Conservation (phyloP, 345 rosid genomes). For the Aethionema arabicum region DNA sequence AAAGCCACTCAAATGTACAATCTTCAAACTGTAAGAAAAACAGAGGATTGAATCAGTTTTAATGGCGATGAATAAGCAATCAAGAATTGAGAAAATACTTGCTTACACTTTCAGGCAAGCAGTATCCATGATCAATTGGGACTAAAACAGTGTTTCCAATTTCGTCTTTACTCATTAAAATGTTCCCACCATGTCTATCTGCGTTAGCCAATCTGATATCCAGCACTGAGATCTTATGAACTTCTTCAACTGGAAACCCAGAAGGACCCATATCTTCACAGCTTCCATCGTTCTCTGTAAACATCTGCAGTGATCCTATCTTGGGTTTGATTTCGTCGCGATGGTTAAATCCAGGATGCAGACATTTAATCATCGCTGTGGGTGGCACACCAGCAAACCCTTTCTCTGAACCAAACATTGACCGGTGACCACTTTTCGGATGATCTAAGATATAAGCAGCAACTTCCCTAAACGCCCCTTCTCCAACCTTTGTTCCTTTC, state of each 20-base stretch:
- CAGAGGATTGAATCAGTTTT: slow-evolving; percentile 16
- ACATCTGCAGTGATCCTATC: slow-evolving; percentile 87
- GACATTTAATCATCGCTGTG: slow-evolving; percentile 67
- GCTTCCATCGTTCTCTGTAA: slow-evolving; percentile 66
- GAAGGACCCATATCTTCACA: slow-evolving; percentile 89
- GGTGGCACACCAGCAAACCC: slow-evolving; percentile 94
- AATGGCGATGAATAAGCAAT: slow-evolving; percentile 2
- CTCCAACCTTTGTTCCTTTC: slow-evolving; percentile 85
- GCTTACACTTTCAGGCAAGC: slow-evolving; percentile 83
- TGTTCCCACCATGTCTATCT: slow-evolving; percentile 90
- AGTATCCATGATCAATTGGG: slow-evolving; percentile 95
- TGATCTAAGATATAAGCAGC: slow-evolving; percentile 86
- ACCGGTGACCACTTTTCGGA: slow-evolving; percentile 44
- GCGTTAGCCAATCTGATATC: slow-evolving; percentile 90
- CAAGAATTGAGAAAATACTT: not conserved
- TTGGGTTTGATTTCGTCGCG: slow-evolving; percentile 49
- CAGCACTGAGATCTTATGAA: slow-evolving; percentile 81
- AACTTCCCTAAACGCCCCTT: slow-evolving; percentile 86
- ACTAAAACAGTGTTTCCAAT: slow-evolving; percentile 49
- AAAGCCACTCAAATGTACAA: slow-evolving; percentile 92
- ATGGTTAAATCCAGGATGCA: slow-evolving; percentile 71
- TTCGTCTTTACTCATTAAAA: slow-evolving; percentile 54
- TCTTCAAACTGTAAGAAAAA: slow-evolving; percentile 71
- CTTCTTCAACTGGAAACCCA: slow-evolving; percentile 70
- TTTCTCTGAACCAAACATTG: slow-evolving; percentile 35